Evolutionary conservation across 2,329 filamentous ascomycete genomes (phyloP).

Genomic region (Aspergillus carbonarius): DNA sequence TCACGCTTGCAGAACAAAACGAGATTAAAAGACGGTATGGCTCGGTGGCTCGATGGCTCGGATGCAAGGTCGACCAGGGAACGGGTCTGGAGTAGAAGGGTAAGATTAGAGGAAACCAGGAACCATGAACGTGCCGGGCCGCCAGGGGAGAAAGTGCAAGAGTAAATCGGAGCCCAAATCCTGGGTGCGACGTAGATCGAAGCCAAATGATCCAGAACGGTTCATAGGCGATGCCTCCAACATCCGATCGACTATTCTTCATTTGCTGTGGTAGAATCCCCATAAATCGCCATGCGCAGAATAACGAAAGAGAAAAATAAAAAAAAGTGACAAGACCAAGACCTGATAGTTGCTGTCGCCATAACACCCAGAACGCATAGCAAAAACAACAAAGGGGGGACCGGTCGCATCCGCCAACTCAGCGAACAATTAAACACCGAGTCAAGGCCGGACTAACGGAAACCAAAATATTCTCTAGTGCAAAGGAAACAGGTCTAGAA

Average conservation of each 20-base stretch:
- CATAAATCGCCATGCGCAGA: constrained; percentile 17
- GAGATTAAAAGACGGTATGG: constrained; percentile 26
- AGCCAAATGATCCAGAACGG: constrained; percentile 14
- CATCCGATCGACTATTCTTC: constrained; percentile 12
- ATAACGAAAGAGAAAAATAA: constrained; percentile 13
- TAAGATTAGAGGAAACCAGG: constrained; percentile 9
- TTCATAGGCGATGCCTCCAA: constrained; percentile 11
- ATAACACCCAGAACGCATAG: constrained; percentile 21
- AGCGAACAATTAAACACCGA: neutral
- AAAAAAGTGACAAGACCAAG: constrained; percentile 10
- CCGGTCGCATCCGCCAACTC: constrained; percentile 8
- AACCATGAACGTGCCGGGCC: constrained; percentile 16
- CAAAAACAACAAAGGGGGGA: constrained; percentile 14
- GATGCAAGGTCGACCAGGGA: constrained; percentile 24
- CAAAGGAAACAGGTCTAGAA: constrained; percentile 24
- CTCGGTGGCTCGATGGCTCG: constrained; percentile 23
- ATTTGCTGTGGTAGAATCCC: constrained; percentile 13
- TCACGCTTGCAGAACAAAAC: constrained; percentile 28
- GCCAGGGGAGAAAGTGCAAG: constrained; percentile 7
- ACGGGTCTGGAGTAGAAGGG: constrained; percentile 16
- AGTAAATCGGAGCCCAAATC: constrained; percentile 18
- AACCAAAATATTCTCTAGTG: constrained; percentile 23
- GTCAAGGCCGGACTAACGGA: neutral
- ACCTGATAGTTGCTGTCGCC: constrained; percentile 15
- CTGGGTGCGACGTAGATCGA: constrained; percentile 22